These are phyloP conservation scores for Metschnikowia noctiluminum DNA, from an alignment of 805 yeast species.

Conservation along the genomic window DNA sequence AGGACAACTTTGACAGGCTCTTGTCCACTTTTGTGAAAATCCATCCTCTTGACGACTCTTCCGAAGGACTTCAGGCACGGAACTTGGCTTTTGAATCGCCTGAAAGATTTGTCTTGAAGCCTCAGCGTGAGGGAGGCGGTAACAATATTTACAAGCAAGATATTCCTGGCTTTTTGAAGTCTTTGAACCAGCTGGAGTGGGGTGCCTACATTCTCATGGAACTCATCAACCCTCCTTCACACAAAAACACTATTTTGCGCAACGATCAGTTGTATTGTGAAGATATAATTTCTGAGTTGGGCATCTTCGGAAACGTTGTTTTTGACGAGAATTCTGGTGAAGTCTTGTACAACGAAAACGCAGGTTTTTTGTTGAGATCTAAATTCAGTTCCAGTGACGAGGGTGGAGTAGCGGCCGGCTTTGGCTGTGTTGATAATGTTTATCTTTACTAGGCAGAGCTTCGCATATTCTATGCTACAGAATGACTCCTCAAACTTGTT, in stretches of 20 bases:
- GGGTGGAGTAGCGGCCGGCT: constrained; percentile 99
- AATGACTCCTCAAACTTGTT: no score
- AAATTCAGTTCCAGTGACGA: constrained; percentile 86
- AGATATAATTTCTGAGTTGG: constrained; percentile 84
- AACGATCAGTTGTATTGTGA: constrained; percentile 62
- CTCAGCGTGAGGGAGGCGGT: constrained; percentile 99
- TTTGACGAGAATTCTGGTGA: constrained; percentile 65
- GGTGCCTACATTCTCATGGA: constrained; percentile 92
- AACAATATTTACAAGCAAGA: constrained; percentile 86
- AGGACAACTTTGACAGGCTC: constrained; percentile 31
- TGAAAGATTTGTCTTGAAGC: constrained; percentile 78
- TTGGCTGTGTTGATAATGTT: constrained; percentile 91
- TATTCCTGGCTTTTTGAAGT: constrained; percentile 68
- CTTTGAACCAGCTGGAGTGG: constrained; percentile 71
- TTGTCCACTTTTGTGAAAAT: constrained; percentile 76
- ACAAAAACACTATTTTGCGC: constrained; percentile 67
- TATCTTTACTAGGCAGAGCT: constrained; percentile 39
- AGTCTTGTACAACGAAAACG: constrained; percentile 57
- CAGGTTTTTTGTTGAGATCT: constrained; percentile 79
- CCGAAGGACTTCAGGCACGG: constrained; percentile 59
- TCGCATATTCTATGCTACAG: not conserved
- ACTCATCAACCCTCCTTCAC: constrained; percentile 73
- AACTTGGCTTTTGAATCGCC: constrained; percentile 66
- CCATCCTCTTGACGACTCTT: constrained; percentile 76
- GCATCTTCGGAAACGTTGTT: constrained; percentile 79